A percentile compares a stretch with the other conserved stretches of the same genome.
phyloP scores from a whole-genome alignment of 2,329 filamentous ascomycete species.

The Fusarium buharicum region DNA sequence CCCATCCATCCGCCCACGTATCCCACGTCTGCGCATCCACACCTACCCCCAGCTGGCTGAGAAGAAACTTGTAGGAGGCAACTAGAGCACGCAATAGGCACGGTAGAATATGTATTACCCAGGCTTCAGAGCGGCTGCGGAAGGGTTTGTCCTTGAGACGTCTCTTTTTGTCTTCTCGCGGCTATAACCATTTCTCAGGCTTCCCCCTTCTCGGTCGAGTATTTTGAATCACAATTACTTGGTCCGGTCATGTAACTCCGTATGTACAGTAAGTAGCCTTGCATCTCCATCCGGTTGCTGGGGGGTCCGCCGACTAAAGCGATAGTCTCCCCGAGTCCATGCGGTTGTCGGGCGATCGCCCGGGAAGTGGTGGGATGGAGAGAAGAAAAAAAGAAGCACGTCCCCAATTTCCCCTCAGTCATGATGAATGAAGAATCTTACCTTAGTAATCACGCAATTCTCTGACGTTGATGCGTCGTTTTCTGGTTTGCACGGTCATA shows the following conservation, averaged over 20 bases:
- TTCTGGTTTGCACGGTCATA: neutral
- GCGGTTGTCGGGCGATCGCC: slow-evolving; percentile 48
- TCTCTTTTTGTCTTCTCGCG: neutral
- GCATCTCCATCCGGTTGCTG: slow-evolving; percentile 20
- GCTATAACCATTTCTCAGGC: neutral
- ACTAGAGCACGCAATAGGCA: slow-evolving; percentile 12
- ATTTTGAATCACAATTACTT: neutral
- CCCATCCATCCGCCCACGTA: slow-evolving; percentile 23
- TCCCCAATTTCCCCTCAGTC: slow-evolving; percentile 32
- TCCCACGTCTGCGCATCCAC: slow-evolving; percentile 19
- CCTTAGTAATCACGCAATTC: slow-evolving; percentile 40
- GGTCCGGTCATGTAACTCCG: slow-evolving; percentile 1
- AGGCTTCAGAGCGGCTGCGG: neutral
- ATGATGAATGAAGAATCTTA: slow-evolving; percentile 29
- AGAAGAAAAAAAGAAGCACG: slow-evolving; percentile 11
- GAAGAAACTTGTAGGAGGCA: neutral
- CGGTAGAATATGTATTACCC: neutral
- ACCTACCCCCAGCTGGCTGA: slow-evolving; percentile 5
- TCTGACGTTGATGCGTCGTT: slow-evolving; percentile 17
- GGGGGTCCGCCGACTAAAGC: slow-evolving; percentile 27
- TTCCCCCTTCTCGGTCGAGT: neutral
- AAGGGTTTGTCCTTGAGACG: neutral
- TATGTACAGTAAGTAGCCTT: slow-evolving; percentile 17
- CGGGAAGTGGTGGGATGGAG: slow-evolving; percentile 23
- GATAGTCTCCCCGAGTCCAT: slow-evolving; percentile 24